Base-by-base conservation (phyloP, 495 filamentous ascomycete genomes). In the Penicillium mononematosum region DNA sequence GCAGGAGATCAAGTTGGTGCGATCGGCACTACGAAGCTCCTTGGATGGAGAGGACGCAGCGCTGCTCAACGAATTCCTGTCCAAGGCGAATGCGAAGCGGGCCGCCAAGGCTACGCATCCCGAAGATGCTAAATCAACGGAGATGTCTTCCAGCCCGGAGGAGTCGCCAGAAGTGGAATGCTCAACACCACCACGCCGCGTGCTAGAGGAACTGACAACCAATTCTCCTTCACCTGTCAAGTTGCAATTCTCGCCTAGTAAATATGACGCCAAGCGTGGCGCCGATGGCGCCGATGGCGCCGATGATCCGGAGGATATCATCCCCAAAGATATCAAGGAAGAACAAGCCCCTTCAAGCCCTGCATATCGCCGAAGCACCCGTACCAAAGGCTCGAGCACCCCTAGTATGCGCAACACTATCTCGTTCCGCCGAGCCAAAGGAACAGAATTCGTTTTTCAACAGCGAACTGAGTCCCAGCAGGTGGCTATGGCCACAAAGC, bases 41-140 rank as follows among this genome's bases (percentile, higher is more conserved):
- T 58, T 77, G n/a, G 74, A 74, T 50, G 75, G 79, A 58, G 81
- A 84, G 49, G 83, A 87, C 69, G 81, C 83, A 2, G 82, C 71
- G 46, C 60, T 86, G 20, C 75, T 88, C 24, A 84, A 83, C 58
- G 79, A 81, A 48, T 88, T 87, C 62, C 70, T 88, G 31, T 81
- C 75, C 53, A 82, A 79, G 45, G 83, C 83, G 16, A 80, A 81
- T 53, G 80, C 83, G 10, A 86, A 78, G 61, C 84, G 83, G 59
- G 81, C 78, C 29, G 82, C 76, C 59, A 82, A 81, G 60, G 67
- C 68, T 14, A 62, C 68, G 12, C 66, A 44, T 24, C 48, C 69
- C 4, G 58, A 66, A 29, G 64, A 72, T 20, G 50, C 29, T 9
- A 68, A 67, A 19, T 50, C 55, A 14, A 29, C 34, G 41, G 58